phyloP scores from a whole-genome alignment of 208 protist genomes.

The Leishmania mexicana region DNA sequence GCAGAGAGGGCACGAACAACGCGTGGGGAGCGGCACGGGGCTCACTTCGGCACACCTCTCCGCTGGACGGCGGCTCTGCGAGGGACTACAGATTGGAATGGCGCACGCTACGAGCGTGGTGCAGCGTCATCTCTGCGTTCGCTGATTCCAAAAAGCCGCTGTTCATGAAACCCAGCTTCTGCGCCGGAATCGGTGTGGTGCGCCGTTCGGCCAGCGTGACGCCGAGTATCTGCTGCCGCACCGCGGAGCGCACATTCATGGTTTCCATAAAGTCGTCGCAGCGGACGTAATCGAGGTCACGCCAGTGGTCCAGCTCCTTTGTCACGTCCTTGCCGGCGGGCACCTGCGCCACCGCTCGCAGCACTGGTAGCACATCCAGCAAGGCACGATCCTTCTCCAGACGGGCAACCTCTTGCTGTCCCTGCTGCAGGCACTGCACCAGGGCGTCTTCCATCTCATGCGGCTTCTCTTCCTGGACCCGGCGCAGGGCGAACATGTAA shows the following conservation, averaged over 20 bases:
- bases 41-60: not conserved
- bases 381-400: constrained; percentile 56
- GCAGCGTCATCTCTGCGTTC: constrained; percentile 39
- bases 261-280: constrained; percentile 85
- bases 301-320: constrained; percentile 83
- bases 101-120: constrained; percentile 12
- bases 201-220: constrained; percentile 37
- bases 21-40: not conserved
- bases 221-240: constrained; percentile 57
- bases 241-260: constrained; percentile 64
- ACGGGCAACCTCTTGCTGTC: constrained; percentile 44
- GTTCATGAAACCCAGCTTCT: constrained; percentile 54
- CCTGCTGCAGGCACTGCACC: constrained; percentile 34
- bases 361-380: constrained; percentile 74
- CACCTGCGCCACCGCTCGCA: constrained; percentile 49
- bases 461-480: constrained; percentile 26
- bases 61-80: not conserved
- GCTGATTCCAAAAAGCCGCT: constrained; percentile 57
- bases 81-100: constrained; percentile 26
- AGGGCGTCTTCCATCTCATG: constrained; percentile 26
- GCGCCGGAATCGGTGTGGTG: constrained; percentile 48
- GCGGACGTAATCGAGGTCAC: constrained; percentile 61
- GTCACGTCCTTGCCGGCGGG: constrained; percentile 48
- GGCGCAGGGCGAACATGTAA: constrained; percentile 42
- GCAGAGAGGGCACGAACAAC: not conserved